Evolutionary conservation across 202 grass and related monocot genomes (phyloP).

Genomic region (Panicum hallii): DNA sequence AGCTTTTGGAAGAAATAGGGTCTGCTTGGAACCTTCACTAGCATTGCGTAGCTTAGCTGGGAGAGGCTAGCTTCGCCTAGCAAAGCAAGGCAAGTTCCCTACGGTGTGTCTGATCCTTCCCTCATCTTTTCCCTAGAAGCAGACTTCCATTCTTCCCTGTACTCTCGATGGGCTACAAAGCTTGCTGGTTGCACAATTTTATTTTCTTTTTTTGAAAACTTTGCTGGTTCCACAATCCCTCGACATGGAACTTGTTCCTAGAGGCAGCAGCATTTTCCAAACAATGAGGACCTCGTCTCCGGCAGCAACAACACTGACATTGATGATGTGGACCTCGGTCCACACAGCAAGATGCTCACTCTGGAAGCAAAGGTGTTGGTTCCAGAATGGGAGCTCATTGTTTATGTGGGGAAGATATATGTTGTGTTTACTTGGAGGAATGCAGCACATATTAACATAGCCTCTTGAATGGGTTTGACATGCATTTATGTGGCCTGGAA

Average conservation of each 20-base stretch:
- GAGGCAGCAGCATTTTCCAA: neutral
- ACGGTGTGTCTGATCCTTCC: neutral
- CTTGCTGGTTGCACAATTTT: neutral
- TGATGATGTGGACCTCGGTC: neutral
- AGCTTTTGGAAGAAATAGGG: neutral
- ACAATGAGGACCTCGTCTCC: neutral
- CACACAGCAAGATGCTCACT: neutral
- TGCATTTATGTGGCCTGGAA: slow-evolving; percentile 17
- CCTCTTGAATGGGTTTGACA: neutral
- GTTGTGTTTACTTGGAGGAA: neutral
- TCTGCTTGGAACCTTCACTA: neutral
- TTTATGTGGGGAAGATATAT: neutral
- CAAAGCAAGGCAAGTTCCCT: neutral
- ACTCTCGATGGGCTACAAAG: neutral
- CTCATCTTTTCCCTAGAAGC: neutral
- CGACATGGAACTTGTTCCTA: neutral
- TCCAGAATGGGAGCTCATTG: neutral
- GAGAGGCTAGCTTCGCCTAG: neutral
- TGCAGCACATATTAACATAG: neutral
- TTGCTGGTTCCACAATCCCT: neutral
- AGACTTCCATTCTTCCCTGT: neutral
- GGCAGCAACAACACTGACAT: neutral
- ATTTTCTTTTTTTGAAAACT: too few species aligned
- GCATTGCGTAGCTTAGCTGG: neutral
- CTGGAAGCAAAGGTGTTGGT: neutral